Evolutionary conservation across 257 asterid genomes (phyloP).

Genomic region (Rehmannia glutinosa): DNA sequence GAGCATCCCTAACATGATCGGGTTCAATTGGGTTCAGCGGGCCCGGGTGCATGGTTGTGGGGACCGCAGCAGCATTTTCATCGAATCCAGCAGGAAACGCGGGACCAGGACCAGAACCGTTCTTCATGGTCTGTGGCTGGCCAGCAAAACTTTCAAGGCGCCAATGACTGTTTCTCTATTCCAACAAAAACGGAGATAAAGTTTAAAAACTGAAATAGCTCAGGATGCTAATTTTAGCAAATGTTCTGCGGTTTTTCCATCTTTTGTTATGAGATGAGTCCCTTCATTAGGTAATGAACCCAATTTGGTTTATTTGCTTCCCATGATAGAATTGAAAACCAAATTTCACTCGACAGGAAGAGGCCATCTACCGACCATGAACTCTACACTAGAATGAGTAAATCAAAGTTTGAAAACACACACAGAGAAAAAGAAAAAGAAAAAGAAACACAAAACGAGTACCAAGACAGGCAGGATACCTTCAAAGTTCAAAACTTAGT

Average conservation of each 20-base stretch:
- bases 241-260: not conserved
- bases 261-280: not conserved
- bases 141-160: slow-evolving; percentile 50
- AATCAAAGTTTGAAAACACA: too few relatives aligned
- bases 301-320: too few relatives aligned
- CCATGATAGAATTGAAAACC: too few relatives aligned
- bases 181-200: slow-evolving; percentile 25
- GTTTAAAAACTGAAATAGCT: slow-evolving; percentile 21
- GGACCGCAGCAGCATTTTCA: slow-evolving; percentile 40
- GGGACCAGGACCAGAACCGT: slow-evolving; percentile 40
- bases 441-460: too few relatives aligned
- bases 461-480: too few relatives aligned
- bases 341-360: too few relatives aligned
- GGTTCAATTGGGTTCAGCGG: slow-evolving; percentile 55
- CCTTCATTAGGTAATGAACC: too few relatives aligned
- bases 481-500: not conserved
- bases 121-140: slow-evolving; percentile 54
- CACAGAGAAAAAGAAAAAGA: too few relatives aligned
- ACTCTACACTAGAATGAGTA: too few relatives aligned
- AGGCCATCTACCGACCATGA: too few relatives aligned
- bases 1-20: slow-evolving; percentile 43
- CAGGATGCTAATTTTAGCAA: slow-evolving; percentile 27
- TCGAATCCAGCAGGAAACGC: slow-evolving; percentile 54
- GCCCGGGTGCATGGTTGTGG: slow-evolving; percentile 43
- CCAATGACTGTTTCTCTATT: slow-evolving; percentile 94